phyloP scores from a whole-genome alignment of 345 rosid species.

The Crucihimalaya himalaica region DNA sequence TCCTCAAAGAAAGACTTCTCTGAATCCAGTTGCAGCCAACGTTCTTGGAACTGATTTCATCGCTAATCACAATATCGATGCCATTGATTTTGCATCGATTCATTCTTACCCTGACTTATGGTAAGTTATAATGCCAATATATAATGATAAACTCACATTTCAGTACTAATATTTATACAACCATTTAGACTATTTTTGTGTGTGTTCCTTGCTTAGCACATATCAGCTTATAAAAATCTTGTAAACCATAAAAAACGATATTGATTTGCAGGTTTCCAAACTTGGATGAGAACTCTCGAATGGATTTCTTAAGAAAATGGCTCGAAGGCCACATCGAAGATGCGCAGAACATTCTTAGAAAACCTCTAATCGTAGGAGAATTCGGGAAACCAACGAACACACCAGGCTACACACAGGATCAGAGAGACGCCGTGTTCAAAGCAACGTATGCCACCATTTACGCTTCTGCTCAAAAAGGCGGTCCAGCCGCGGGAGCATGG shows the following conservation, averaged over 20 bases:
- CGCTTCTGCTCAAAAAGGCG: conserved; percentile 67
- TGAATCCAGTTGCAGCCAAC: conserved; percentile 39
- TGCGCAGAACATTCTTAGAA: conserved; percentile 61
- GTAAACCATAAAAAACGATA: neutral
- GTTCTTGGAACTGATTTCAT: conserved; percentile 69
- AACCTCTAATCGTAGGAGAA: conserved; percentile 75
- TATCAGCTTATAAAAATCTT: neutral
- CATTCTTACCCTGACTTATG: conserved; percentile 75
- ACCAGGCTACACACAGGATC: conserved; percentile 48
- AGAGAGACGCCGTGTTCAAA: conserved; percentile 67
- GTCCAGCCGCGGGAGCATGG: conserved; percentile 76
- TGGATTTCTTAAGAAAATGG: conserved; percentile 61
- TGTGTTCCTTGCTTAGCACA: neutral
- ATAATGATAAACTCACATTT: neutral
- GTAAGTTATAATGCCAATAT: conserved; percentile 36
- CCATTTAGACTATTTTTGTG: neutral
- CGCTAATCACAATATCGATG: conserved; percentile 53
- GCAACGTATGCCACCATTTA: conserved; percentile 59
- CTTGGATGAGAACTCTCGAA: conserved; percentile 50
- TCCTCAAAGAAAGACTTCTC: conserved; percentile 41
- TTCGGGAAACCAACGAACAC: conserved; percentile 65
- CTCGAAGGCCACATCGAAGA: conserved; percentile 65
- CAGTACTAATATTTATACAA: neutral
- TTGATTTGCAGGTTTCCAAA: conserved; percentile 57
- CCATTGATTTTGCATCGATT: conserved; percentile 66